Evolutionary conservation across 306 rosid species (phyloP), one percentile per base, ranked within the genome.

Genomic region (Prunus fruticosa): DNA sequence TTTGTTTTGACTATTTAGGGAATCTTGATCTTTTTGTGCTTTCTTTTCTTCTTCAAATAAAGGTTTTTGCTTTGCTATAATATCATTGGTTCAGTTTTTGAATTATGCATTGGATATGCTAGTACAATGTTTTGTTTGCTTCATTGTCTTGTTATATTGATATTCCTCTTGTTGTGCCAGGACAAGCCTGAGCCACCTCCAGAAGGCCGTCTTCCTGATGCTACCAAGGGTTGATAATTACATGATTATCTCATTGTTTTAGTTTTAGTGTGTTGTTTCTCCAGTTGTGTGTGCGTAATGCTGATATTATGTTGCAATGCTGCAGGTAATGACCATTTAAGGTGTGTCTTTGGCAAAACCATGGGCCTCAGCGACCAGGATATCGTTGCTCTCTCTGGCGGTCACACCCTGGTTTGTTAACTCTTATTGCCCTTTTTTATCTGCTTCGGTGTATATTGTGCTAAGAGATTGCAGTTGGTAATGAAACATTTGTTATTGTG

Each of bases 351-450:
- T 45, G 86, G 89, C 72, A 76, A 78, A 19, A 82, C 82, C 53
- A 96, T 96, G 99, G 99, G 99, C 16, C 97, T 96, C 13, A 82
- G 88, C 2, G 99, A 96, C 72, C 87, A 84, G 75, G 99, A 92
- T 56, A 96, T 96, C 43, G 99, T 96, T 78, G 97, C 97, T 64
- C 89, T 96, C 15, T 96, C 99, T 22, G 99, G 99, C 22, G 99
- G 82, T 12, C 99, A 96, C 86, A 96, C 99, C 19, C 56, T 96
- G 81, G 99, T 93, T 67, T 0, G 96, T 76, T 52, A 14, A 2
- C 11, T 32, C 71, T 25, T 54, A 2, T 3, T 8, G 0, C 45
- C 32, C 6, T 49, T 49, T 27, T 15, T 25, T 38, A 3, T 2
- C 20, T 18, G 54, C 41, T 23, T 56, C 3, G 4, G 43, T 2